Evolutionary conservation across 2,329 filamentous ascomycete genomes (phyloP).

Genomic region (Stagonosporopsis tanaceti): DNA sequence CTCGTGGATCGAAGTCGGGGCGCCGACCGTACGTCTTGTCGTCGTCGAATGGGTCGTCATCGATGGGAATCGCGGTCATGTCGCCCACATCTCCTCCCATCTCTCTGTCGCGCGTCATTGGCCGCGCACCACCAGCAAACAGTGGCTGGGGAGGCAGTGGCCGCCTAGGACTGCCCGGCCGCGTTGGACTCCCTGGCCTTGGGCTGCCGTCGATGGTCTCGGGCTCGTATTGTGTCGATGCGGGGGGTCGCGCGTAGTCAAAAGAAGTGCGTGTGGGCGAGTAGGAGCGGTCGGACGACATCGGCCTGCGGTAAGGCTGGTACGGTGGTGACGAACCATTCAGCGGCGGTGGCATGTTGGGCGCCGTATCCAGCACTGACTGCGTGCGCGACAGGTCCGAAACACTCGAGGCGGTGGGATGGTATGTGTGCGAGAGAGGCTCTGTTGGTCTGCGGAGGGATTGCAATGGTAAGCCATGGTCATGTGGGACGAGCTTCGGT

Average conservation of each 20-base stretch:
- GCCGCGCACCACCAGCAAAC: slow-evolving; percentile 67
- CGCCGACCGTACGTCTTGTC: slow-evolving; percentile 73
- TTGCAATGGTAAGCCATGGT: slow-evolving; percentile 49
- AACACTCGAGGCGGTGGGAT: slow-evolving; percentile 55
- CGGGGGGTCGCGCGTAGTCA: slow-evolving; percentile 76
- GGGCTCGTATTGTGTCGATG: slow-evolving; percentile 76
- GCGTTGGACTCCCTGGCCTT: slow-evolving; percentile 86
- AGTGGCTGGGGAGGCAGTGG: slow-evolving; percentile 88
- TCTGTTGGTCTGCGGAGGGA: slow-evolving; percentile 47
- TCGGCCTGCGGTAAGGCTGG: slow-evolving; percentile 61
- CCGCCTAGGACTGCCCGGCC: slow-evolving; percentile 74
- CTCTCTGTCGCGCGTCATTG: slow-evolving; percentile 53
- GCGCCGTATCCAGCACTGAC: slow-evolving; percentile 60
- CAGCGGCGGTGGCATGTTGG: slow-evolving; percentile 63
- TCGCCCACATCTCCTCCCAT: slow-evolving; percentile 69
- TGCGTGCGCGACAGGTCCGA: slow-evolving; percentile 56
- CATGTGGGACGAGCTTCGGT: slow-evolving; percentile 25
- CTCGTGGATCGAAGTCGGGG: slow-evolving; percentile 67
- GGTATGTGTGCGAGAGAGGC: slow-evolving; percentile 56
- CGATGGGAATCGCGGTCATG: slow-evolving; percentile 75
- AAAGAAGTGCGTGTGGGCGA: slow-evolving; percentile 61
- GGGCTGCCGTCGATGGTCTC: slow-evolving; percentile 89
- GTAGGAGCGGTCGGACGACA: slow-evolving; percentile 64
- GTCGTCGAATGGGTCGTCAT: slow-evolving; percentile 64
- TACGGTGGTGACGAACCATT: slow-evolving; percentile 68